Evolutionary conservation across 345 rosid genomes (phyloP), one percentile per base, ranked within the genome.

Genomic region (Eucalyptus pumila): DNA sequence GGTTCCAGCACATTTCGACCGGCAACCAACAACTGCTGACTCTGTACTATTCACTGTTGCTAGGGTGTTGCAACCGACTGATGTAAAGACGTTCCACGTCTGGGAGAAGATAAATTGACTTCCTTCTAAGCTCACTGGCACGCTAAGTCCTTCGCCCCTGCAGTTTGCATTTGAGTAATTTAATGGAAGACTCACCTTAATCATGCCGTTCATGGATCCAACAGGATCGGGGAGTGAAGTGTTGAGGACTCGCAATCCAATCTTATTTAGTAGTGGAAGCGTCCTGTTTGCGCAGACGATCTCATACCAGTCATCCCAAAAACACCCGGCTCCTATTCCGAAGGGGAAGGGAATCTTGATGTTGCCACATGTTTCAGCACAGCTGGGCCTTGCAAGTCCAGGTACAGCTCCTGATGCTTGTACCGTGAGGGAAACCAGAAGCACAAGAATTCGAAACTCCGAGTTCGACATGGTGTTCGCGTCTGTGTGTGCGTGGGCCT

Each of bases 311-410:
- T 8, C 32, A 26, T 32, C 86, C 47, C 37, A 13, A 47, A 87
- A 87, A n/a, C 89, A 72, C 21, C 37, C 86, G 6, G 14, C 13
- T 9, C 86, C 89, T 14, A 87, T 87, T 19, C 89, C 86, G 23
- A 87, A 87, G 49, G 89, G 89, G 40, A 69, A 87, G 19, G 65
- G 89, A 52, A 87, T 30, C 21, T 24, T 24, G 85, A 87, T 2
- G 54, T 72, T 21, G 9, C 58, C 85, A 3, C 89, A 87, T 6
- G 11, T 49, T 30, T 32, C 24, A 4, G 0, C 4, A 12, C 65
- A 69, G 45, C 15, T 7, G 56, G 34, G 3, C 34, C 24, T 49
- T 23, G n/a, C 14, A 37, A 37, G 3, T 72, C 24, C 7, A 21
- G 1, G 0, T 37, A 9, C 27, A 0, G 83, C 45, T 76, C 45